Base-by-base conservation (phyloP, 2,329 filamentous ascomycete species). In the Didymosphaeria variabile region DNA sequence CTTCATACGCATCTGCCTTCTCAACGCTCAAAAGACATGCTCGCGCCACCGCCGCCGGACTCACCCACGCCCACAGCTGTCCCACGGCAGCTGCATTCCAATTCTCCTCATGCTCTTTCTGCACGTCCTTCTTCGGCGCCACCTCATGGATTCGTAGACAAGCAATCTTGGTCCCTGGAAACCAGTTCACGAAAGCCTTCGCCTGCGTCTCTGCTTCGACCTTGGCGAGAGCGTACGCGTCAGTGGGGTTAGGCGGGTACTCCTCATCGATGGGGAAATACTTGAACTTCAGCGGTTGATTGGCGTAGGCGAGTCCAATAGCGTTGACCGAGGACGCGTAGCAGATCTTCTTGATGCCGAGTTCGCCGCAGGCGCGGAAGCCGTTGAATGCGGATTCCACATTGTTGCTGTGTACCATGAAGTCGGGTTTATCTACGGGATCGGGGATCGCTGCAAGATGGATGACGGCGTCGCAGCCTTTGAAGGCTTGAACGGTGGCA, bases 191-290 rank as follows among this genome's bases (percentile, higher is more conserved):
- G 36, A 79, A 79, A 0, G 73, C 65, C n/a, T 58, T 61, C 6
- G 73, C 77, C 60, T 79, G 75, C 5, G 67, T 58, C 61, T 79
- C 78, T 3, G 76, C 68, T 61, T 79, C 76, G 8, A 72, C 61
- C 58, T 80, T 79, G n/a, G 74, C 75, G 2, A 79, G 67, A 5
- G 76, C 75, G 54, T 79, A 79, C 0, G 73, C 56, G 56, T 79
- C 79, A 1, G 75, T 79, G 5, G 77, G 77, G 15, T 66, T 67
- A 15, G 62, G 62, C 0, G 73, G 70, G 23, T 71, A 71, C 8
- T 77, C 71, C 66, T 80, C 77, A 36, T 80, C 77, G 29, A 79
- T 69, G 26, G 77, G 78, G 58, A 79, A 78, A 60, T 77, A 80
- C 38, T 73, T 73, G 57, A 79, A 77, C 5, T 67, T 59, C 17